phyloP scores from a whole-genome alignment of 768 basidiomycete genomes.

The Amanita phalloides region DNA sequence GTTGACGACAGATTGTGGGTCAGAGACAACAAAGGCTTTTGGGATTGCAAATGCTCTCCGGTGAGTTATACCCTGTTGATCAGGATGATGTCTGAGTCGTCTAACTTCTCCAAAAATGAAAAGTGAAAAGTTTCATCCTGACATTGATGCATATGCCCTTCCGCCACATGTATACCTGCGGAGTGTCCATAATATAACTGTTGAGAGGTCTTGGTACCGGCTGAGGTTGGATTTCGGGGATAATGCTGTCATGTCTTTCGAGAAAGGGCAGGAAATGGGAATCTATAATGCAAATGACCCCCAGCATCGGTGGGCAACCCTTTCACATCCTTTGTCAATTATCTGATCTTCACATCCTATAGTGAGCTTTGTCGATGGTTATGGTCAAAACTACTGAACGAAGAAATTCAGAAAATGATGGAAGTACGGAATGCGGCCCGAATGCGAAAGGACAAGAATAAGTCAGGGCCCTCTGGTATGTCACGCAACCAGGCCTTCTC shows the following conservation, averaged over 20 bases:
- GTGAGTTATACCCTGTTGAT: constrained; percentile 2
- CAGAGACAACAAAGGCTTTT: constrained; percentile 9
- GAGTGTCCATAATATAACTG: constrained; percentile 13
- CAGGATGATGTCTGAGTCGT: no score
- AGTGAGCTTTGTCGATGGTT: neutral
- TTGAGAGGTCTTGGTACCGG: constrained; percentile 12
- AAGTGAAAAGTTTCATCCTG: neutral
- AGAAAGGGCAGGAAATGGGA: neutral
- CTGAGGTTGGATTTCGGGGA: neutral
- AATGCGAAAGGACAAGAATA: neutral
- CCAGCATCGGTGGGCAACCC: neutral
- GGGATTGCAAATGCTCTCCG: constrained; percentile 11
- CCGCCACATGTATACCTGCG: constrained; percentile 12
- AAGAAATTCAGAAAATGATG: neutral
- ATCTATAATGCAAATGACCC: neutral
- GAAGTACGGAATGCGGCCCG: neutral
- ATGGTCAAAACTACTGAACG: neutral
- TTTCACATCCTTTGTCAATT: no score
- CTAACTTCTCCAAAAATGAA: neutral
- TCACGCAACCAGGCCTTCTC: neutral
- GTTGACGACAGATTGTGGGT: constrained; percentile 12
- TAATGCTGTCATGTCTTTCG: neutral
- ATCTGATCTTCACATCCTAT: no score
- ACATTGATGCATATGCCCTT: constrained; percentile 2
- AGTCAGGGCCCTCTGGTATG: neutral